Percentiles rank a stretch among this genome's conserved stretches.
These are phyloP conservation scores for Aspergillus sp. DNA, from an alignment of 2,329 filamentous ascomycete genomes.

Conservation along the genomic window DNA sequence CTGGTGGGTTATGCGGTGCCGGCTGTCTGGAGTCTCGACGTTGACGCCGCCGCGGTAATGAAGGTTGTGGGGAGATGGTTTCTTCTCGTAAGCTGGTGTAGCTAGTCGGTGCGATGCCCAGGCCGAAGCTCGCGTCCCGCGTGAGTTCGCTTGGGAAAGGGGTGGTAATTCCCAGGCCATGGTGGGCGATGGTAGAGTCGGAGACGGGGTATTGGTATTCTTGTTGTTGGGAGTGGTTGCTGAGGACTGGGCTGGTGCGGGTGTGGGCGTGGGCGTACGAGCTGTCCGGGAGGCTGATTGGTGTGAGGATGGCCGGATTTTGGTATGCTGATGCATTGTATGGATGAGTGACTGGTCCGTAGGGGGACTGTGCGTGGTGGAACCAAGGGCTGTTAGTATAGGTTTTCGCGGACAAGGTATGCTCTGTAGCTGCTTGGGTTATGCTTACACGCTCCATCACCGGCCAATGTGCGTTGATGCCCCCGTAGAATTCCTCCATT, in stretches of 20 bases:
- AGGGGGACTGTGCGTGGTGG: conserved; percentile 22
- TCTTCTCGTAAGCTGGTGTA: conserved; percentile 22
- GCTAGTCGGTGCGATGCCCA: conserved; percentile 24
- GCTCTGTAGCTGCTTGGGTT: conserved; percentile 9
- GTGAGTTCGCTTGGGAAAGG: conserved; percentile 33
- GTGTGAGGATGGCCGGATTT: conserved; percentile 33
- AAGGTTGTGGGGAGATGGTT: conserved; percentile 24
- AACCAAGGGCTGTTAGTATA: background rate
- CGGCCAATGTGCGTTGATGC: conserved; percentile 28
- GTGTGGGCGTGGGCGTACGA: conserved; percentile 29
- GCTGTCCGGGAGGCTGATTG: conserved; percentile 40
- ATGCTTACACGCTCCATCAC: conserved; percentile 29
- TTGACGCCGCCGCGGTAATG: conserved; percentile 26
- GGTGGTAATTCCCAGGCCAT: conserved; percentile 40
- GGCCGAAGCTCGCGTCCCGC: conserved; percentile 25
- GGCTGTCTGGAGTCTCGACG: conserved; percentile 16
- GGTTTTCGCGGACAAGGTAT: conserved; percentile 7
- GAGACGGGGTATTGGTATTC: conserved; percentile 36
- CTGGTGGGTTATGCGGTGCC: conserved; percentile 27
- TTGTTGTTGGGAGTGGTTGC: conserved; percentile 39
- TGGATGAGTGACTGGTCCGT: conserved; percentile 26
- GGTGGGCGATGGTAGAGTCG: conserved; percentile 26
- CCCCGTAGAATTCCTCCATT: conserved; percentile 30
- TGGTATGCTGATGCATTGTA: conserved; percentile 34
- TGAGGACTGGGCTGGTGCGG: conserved; percentile 36